These are phyloP conservation scores for Begonia loranthoides DNA, from an alignment of 306 rosid species.

Conservation along the genomic window DNA sequence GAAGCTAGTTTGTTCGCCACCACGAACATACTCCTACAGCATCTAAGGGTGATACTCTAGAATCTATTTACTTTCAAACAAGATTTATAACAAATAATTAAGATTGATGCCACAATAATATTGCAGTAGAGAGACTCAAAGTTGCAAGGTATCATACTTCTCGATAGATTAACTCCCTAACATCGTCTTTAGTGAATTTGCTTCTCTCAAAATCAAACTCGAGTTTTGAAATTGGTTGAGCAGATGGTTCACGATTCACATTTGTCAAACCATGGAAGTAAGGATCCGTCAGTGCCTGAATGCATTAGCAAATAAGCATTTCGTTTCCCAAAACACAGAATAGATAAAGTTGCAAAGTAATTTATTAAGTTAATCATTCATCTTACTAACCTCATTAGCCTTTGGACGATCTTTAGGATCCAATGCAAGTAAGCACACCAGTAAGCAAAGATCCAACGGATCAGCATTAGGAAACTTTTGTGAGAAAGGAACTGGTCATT, in stretches of 20 bases:
- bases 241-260: conserved; percentile 61
- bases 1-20: conserved; percentile 86
- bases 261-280: conserved; percentile 64
- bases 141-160: conserved; percentile 40
- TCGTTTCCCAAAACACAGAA: background rate
- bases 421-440: conserved; percentile 73
- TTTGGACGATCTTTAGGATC: conserved; percentile 89
- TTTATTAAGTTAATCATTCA: too few relatives aligned
- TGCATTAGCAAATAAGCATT: conserved; percentile 15
- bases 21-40: conserved; percentile 71
- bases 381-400: conserved; percentile 64
- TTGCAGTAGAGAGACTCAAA: conserved; percentile 6
- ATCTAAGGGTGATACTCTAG: conserved; percentile 98
- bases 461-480: conserved; percentile 71
- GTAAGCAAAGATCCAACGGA: conserved; percentile 63
- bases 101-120: background rate
- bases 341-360: too few relatives aligned
- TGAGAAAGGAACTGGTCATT: too few relatives aligned
- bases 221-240: conserved; percentile 84
- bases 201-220: conserved; percentile 96
- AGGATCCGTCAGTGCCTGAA: conserved; percentile 75
- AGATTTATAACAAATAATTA: conserved; percentile 9
- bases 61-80: conserved; percentile 47
- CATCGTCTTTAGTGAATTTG: conserved; percentile 78
- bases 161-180: conserved; percentile 86